A percentile compares a stretch with the other conserved stretches of the same genome.
Evolutionary conservation across 768 basidiomycete genomes (phyloP).

Genomic region (Amanita brunnescens): DNA sequence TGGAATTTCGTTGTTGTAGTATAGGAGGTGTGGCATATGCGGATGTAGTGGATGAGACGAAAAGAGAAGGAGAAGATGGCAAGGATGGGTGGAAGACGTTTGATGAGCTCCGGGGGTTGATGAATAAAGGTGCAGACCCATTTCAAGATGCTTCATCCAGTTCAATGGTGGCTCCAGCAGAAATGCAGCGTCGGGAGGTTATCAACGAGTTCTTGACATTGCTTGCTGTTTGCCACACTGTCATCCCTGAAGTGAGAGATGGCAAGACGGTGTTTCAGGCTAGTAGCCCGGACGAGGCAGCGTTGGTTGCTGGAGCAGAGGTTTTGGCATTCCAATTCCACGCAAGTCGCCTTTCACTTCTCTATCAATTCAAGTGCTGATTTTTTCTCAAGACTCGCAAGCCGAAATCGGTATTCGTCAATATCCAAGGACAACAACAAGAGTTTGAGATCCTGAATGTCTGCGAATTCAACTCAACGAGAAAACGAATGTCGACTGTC

Average conservation of each 20-base stretch:
- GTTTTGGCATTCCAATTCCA: conserved; percentile 88
- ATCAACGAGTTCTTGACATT: conserved; percentile 70
- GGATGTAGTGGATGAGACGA: conserved; percentile 82
- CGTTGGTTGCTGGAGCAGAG: conserved; percentile 91
- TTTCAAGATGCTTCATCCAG: conserved; percentile 42
- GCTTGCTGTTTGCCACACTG: conserved; percentile 94
- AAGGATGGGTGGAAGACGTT: conserved; percentile 74
- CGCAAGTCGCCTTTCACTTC: conserved; percentile 39
- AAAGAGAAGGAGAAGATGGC: conserved; percentile 51
- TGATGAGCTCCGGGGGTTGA: conserved; percentile 51
- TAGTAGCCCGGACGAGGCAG: conserved; percentile 96
- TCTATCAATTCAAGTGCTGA: background rate
- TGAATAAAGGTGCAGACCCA: conserved; percentile 48
- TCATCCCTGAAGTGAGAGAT: conserved; percentile 86
- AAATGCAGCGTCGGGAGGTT: conserved; percentile 40
- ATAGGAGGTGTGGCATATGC: conserved; percentile 87
- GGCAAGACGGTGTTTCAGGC: conserved; percentile 94
- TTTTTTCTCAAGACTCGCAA: conserved; percentile 65
- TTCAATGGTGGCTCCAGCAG: conserved; percentile 19
- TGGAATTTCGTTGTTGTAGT: conserved; percentile 91
- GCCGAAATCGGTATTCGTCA: conserved; percentile 90
- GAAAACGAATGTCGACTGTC: conserved; percentile 97
- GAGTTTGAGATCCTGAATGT: conserved; percentile 94
- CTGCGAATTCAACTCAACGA: conserved; percentile 97
- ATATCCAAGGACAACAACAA: conserved; percentile 56